Evolutionary conservation across 208 protist species (phyloP).

Genomic region (Trypanosoma mega): DNA sequence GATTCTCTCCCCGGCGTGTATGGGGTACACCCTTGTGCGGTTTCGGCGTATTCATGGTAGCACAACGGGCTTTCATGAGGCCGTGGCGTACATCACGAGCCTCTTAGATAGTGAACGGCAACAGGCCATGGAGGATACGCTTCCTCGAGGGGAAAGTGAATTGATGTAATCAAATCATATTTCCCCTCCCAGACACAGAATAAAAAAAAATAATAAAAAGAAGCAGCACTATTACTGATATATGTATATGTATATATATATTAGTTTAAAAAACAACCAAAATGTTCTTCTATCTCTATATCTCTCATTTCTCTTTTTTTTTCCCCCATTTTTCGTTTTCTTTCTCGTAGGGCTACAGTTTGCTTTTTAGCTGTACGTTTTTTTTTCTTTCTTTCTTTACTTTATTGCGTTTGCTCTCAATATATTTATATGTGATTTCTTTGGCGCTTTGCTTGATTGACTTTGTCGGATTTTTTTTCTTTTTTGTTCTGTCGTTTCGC

Average conservation of each 20-base stretch:
- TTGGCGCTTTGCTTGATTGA: too few species aligned
- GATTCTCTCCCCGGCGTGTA: constrained; percentile 65
- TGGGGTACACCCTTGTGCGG: constrained; percentile 78
- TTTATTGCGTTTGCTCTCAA: too few species aligned
- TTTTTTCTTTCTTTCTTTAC: too few species aligned
- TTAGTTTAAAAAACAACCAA: too few species aligned
- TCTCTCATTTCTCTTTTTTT: background rate
- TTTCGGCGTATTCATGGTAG: constrained; percentile 82
- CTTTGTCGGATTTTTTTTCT: too few species aligned
- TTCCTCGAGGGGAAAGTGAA: constrained; percentile 84
- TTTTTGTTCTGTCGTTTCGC: too few species aligned
- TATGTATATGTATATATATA: background rate
- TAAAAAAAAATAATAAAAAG: too few species aligned
- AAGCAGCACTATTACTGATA: background rate
- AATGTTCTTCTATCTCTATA: background rate
- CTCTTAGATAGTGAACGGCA: constrained; percentile 71
- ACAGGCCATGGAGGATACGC: constrained; percentile 80
- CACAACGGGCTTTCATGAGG: constrained; percentile 86
- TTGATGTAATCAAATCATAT: constrained; percentile 43
- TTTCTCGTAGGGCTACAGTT: too few species aligned
- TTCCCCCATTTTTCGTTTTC: too few species aligned
- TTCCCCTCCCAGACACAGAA: too few species aligned
- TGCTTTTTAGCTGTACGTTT: too few species aligned
- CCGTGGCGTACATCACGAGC: constrained; percentile 75
- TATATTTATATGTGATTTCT: too few species aligned